phyloP scores from a whole-genome alignment of 139 green algal species.

The Desmodesmus armatus region DNA sequence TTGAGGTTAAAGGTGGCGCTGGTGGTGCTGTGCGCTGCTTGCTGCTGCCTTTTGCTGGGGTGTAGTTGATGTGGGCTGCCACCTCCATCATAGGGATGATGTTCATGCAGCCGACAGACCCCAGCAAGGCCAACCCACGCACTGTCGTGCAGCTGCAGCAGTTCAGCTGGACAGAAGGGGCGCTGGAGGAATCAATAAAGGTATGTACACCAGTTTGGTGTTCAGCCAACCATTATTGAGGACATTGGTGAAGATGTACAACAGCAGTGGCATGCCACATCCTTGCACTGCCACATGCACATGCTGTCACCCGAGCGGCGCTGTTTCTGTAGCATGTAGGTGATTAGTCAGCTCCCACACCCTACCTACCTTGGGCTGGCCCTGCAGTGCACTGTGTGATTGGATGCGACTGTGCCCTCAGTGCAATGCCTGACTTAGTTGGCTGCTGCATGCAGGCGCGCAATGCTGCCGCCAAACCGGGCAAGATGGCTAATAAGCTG shows the following conservation, averaged over 20 bases:
- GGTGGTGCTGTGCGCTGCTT: too few species aligned
- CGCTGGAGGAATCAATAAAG: conserved; percentile 8
- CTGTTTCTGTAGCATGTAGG: not conserved
- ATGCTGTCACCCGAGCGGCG: not conserved
- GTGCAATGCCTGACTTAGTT: not conserved
- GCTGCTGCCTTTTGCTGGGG: not conserved
- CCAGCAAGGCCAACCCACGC: not conserved
- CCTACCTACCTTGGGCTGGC: not conserved
- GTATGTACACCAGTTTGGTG: too few species aligned
- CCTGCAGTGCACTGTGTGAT: not conserved
- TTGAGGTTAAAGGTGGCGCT: too few species aligned
- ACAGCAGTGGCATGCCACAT: not conserved
- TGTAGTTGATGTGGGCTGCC: conserved; percentile 36
- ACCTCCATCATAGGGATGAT: conserved; percentile 16
- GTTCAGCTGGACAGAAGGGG: conserved; percentile 61
- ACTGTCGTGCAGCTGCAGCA: conserved; percentile 55
- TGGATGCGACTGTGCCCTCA: not conserved
- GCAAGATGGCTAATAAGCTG: not conserved
- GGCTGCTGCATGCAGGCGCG: conserved; percentile 23
- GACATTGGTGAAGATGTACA: not conserved
- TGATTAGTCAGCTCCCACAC: too few species aligned
- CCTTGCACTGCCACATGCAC: not conserved
- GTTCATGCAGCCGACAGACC: conserved; percentile 24
- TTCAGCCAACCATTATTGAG: too few species aligned
- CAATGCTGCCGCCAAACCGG: not conserved